A percentile compares a stretch with the other conserved stretches of the same genome.
Conservation (phyloP, 495 filamentous ascomycete genomes). For the Penicillium ochrochloron region DNA sequence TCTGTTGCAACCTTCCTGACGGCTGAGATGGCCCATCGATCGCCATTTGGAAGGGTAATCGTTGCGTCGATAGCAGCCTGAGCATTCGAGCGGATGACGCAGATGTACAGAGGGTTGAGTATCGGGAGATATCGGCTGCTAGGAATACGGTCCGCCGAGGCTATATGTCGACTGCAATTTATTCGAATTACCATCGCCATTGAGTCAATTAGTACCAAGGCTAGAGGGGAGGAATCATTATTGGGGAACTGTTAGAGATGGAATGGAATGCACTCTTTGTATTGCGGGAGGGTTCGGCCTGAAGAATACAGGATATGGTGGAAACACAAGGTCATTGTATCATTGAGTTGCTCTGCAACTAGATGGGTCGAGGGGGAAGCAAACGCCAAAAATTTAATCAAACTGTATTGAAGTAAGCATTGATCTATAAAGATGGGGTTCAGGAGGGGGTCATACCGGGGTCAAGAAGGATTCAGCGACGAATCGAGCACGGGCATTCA, state of each 20-base stretch:
- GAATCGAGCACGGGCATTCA: conserved; percentile 96
- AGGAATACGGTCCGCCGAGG: neutral
- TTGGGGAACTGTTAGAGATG: neutral
- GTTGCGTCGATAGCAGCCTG: neutral
- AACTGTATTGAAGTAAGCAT: conserved; percentile 35
- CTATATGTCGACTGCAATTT: neutral
- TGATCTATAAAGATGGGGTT: neutral
- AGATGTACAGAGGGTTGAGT: neutral
- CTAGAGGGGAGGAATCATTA: neutral
- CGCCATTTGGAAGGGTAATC: neutral
- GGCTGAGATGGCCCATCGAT: too few relatives aligned
- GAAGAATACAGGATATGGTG: conserved; percentile 21
- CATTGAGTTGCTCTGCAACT: conserved; percentile 25
- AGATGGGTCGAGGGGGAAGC: neutral
- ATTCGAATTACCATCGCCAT: neutral
- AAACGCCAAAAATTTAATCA: conserved; percentile 40
- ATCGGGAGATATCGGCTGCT: neutral
- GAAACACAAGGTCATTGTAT: conserved; percentile 20
- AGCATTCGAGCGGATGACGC: neutral
- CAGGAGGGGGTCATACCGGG: conserved; percentile 63
- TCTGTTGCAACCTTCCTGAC: too few relatives aligned
- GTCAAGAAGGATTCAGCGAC: conserved; percentile 98
- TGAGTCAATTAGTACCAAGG: neutral
- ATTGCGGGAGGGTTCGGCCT: conserved; percentile 24
- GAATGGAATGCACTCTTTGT: neutral